Evolutionary conservation across 345 rosid genomes (phyloP), one percentile per base, ranked within the genome.

Genomic region (Hibiscus syriacus): DNA sequence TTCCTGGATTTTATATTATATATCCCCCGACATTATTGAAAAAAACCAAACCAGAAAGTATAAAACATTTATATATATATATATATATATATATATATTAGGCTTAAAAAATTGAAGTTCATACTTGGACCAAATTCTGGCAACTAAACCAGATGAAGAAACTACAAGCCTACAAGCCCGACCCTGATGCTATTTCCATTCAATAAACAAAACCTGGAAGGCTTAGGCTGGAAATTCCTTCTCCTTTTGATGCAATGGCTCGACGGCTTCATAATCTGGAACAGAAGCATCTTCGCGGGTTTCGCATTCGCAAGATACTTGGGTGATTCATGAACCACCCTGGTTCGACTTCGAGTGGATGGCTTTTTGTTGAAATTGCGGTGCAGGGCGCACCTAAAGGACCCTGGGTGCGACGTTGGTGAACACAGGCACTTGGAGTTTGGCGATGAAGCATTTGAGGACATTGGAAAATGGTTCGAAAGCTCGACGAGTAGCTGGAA

Each of bases 181-280:
- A 64, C 60, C 16, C 70, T 56, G 26, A 60, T 43, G 26, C 43
- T 16, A 16, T 65, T 70, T 52, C 61, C 73, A 60, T 78, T 70
- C 73, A 70, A 72, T 48, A 49, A 7, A 55, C 71, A 75, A 46
- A 81, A 81, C 80, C 84, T 70, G 57, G 78, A 60, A 17, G 77
- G 84, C 23, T 12, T 74, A 20, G 77, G 84, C 69, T 64, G 60
- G 58, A 81, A 81, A 27, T 67, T 73, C 73, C 80, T 71, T 36
- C 78, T 73, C 76, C 80, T 69, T 2, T 64, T 70, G 13, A 64
- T 20, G 52, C 73, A 60, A 57, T 55, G 75, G 36, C 69, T 61
- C 1, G 81, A 72, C 23, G 20, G 25, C 11, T 49, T 74, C 74
- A 60, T 72, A 26, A 74, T 66, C 41, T 77, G 85, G 20, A 73